Evolutionary conservation across 768 basidiomycete genomes (phyloP).

Genomic region (Dendrothele bispora): DNA sequence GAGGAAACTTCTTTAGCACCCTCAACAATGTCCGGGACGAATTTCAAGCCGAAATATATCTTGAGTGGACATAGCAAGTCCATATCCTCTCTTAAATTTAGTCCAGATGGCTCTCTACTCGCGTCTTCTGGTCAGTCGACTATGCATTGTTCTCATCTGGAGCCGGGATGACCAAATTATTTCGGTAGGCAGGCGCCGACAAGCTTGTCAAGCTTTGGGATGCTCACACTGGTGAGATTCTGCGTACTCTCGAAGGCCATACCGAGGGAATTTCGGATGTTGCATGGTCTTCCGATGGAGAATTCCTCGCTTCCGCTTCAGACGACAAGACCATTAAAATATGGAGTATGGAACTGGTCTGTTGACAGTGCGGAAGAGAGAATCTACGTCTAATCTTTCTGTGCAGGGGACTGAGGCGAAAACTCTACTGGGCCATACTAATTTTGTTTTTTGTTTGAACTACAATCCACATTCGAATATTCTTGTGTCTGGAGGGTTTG

Average conservation of each 20-base stretch:
- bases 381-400: too few relatives aligned
- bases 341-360: constrained; percentile 75
- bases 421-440: constrained; percentile 82
- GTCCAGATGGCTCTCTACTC: constrained; percentile 64
- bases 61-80: constrained; percentile 82
- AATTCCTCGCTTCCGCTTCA: constrained; percentile 86
- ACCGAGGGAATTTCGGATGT: constrained; percentile 86
- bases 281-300: constrained; percentile 83
- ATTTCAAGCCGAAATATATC: constrained; percentile 57
- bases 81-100: constrained; percentile 87
- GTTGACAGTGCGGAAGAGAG: too few relatives aligned
- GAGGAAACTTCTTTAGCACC: constrained; percentile 3
- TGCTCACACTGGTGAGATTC: constrained; percentile 65
- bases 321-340: constrained; percentile 90
- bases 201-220: constrained; percentile 84
- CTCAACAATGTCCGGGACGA: too few relatives aligned
- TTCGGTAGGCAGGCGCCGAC: constrained; percentile 83
- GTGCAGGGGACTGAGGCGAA: constrained; percentile 59
- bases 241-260: constrained; percentile 74
- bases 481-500: constrained; percentile 90
- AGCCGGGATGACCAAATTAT: too few relatives aligned
- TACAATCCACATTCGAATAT: constrained; percentile 90
- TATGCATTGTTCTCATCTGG: background rate
- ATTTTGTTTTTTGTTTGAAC: constrained; percentile 91
- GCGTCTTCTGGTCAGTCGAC: background rate